phyloP scores from a whole-genome alignment of 306 rosid species.

The Acacia acuminata region DNA sequence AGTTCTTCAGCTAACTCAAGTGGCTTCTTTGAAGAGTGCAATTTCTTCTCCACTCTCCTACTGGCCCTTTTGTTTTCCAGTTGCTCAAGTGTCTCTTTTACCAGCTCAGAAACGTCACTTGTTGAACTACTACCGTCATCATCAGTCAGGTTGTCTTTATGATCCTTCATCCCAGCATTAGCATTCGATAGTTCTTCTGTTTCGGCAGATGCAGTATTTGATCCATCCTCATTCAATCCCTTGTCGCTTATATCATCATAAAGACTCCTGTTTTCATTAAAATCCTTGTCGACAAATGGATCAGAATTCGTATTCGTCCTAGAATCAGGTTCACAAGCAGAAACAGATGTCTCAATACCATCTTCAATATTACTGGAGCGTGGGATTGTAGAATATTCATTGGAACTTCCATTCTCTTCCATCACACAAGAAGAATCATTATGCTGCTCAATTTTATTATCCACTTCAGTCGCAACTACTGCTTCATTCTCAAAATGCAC shows the following conservation, averaged over 20 bases:
- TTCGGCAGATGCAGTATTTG: slow-evolving; percentile 28
- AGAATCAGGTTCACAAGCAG: slow-evolving; percentile 32
- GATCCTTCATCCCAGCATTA: slow-evolving; percentile 22
- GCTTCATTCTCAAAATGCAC: slow-evolving; percentile 31
- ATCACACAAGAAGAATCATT: slow-evolving; percentile 30
- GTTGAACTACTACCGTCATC: slow-evolving; percentile 46
- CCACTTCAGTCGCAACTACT: slow-evolving; percentile 26
- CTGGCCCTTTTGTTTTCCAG: slow-evolving; percentile 53
- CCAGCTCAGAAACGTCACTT: slow-evolving; percentile 55
- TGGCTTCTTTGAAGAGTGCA: slow-evolving; percentile 48
- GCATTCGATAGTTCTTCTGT: slow-evolving; percentile 34
- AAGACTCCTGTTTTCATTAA: slow-evolving; percentile 32
- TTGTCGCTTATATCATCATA: slow-evolving; percentile 29
- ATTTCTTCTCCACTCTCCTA: slow-evolving; percentile 52
- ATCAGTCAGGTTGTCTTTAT: slow-evolving; percentile 38
- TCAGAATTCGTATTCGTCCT: slow-evolving; percentile 28
- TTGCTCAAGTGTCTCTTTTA: slow-evolving; percentile 68
- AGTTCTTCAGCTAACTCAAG: slow-evolving; percentile 85
- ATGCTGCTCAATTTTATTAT: slow-evolving; percentile 26
- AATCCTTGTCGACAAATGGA: slow-evolving; percentile 18
- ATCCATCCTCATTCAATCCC: slow-evolving; percentile 28
- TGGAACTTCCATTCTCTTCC: slow-evolving; percentile 42
- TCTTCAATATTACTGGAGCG: slow-evolving; percentile 20
- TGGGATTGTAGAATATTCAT: slow-evolving; percentile 29
- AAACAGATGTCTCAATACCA: slow-evolving; percentile 20